These are phyloP conservation scores for Avicennia marina DNA, from an alignment of 257 asterid genomes.

Conservation along the genomic window DNA sequence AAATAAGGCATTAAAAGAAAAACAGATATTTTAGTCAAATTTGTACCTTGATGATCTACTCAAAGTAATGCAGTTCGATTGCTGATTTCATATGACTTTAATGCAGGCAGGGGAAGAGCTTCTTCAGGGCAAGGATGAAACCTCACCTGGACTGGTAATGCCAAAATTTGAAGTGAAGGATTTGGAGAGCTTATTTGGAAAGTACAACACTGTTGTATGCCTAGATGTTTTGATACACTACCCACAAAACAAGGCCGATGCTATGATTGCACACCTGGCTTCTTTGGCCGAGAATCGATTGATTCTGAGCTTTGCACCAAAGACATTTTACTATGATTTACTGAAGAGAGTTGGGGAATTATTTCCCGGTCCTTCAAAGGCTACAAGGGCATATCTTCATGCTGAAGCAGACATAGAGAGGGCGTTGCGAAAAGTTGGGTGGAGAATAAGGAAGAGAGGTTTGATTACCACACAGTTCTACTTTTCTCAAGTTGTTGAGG, in stretches of 20 bases:
- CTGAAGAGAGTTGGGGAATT: slow-evolving; percentile 90
- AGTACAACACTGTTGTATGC: slow-evolving; percentile 82
- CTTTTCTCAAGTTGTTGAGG: slow-evolving; percentile 82
- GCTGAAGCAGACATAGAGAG: slow-evolving; percentile 83
- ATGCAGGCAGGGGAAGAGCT: slow-evolving; percentile 74
- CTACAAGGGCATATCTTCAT: slow-evolving; percentile 90
- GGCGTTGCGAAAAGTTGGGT: slow-evolving; percentile 76
- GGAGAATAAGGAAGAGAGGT: slow-evolving; percentile 85
- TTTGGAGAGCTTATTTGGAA: slow-evolving; percentile 83
- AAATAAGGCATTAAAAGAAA: too few relatives aligned
- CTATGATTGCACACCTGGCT: slow-evolving; percentile 91
- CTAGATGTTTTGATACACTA: slow-evolving; percentile 92
- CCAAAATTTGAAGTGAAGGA: slow-evolving; percentile 86
- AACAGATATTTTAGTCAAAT: too few relatives aligned
- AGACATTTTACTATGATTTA: slow-evolving; percentile 68
- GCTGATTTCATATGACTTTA: slow-evolving; percentile 7
- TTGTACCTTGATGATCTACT: too few relatives aligned
- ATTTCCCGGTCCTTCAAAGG: slow-evolving; percentile 97
- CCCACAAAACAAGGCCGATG: slow-evolving; percentile 92
- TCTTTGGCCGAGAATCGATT: slow-evolving; percentile 79
- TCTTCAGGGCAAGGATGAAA: slow-evolving; percentile 38
- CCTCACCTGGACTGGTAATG: slow-evolving; percentile 40
- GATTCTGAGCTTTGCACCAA: slow-evolving; percentile 90
- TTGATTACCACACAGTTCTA: slow-evolving; percentile 75
- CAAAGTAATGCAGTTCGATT: too few relatives aligned